Base-by-base conservation (phyloP, 176 grass and related monocot genomes). In the Typha latifolia region DNA sequence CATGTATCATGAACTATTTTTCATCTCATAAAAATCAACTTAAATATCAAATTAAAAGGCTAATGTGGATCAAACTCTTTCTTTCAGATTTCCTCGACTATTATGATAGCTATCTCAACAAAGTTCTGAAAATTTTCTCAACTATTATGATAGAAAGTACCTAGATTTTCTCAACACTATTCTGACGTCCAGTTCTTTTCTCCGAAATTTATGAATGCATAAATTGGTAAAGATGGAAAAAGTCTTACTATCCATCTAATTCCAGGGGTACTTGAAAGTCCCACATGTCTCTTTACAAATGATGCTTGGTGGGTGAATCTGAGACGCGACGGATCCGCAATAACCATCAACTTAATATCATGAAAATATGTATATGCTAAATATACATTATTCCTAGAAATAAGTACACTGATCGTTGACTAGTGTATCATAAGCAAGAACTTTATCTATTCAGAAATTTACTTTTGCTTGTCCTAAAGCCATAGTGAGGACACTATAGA, bases 401-500 rank as follows among this genome's bases (percentile, higher is more conserved):
- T n/a, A 56, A 56, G 0, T 16, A 77, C 49, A n/a, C 27, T 2
- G 12, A 49, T 51, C 7, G 23, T 66, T 16, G 8, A 24, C 49
- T 51, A 50, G 15, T 24, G 11, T 32, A 62, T 31, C 49, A 61
- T 24, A 20, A 23, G n/a, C 12, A 62, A 21, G 11, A 62, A 48
- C 10, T 7, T n/a, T 70, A 18, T 51, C 1, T 14, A 53, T 10
- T 9, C 20, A 63, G 27, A 57, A 24, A 66, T 85, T 79, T 51
- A 96, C 93, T 62, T 96, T 96, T 6, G 87, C 68, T 22, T 82
- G 81, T 10, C 66, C 83, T 11, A 96, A 62, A 32, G 88, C 82
- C 75, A 96, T 82, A 12, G 85, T 90, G 43, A 80, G 32, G n/a
- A 88, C 82, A 69, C 93, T 91, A 71, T 96, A 89, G 9, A 65